A percentile compares a stretch with the other conserved stretches of the same genome.
Evolutionary conservation across 371 early-diverging fungal species (phyloP).

Genomic region (Mycotypha africana): DNA sequence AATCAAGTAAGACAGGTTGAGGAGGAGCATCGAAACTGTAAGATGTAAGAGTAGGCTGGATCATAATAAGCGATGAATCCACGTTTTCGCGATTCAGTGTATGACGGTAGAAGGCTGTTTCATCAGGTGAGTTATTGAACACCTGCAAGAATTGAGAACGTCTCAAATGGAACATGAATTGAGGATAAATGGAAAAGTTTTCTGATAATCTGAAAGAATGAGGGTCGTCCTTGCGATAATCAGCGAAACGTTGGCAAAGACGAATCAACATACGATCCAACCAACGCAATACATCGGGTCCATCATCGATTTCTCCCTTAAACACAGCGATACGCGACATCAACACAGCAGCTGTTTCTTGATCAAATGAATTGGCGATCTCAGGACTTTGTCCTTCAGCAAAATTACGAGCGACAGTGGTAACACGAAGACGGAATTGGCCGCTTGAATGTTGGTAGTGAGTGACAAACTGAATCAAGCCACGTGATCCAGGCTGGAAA

Average conservation of each 20-base stretch:
- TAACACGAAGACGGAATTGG: constrained; percentile 88
- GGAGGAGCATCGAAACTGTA: constrained; percentile 90
- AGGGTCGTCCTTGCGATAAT: constrained; percentile 96
- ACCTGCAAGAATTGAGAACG: constrained; percentile 98
- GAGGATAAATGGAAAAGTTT: constrained; percentile 98
- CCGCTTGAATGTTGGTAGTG: constrained; percentile 95
- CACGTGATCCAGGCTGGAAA: constrained; percentile 84
- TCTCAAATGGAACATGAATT: constrained; percentile 99
- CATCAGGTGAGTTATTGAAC: constrained; percentile 99
- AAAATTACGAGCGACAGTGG: constrained; percentile 93
- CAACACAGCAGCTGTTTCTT: constrained; percentile 98
- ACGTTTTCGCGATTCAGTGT: constrained; percentile 93
- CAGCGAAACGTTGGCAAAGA: constrained; percentile 96
- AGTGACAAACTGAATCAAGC: constrained; percentile 92
- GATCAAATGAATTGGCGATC: constrained; percentile 94
- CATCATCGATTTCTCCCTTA: constrained; percentile 98
- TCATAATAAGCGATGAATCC: constrained; percentile 97
- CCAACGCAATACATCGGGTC: constrained; percentile 98
- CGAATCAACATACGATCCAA: constrained; percentile 99
- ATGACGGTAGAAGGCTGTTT: constrained; percentile 97
- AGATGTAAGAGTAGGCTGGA: constrained; percentile 96
- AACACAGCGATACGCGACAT: constrained; percentile 98
- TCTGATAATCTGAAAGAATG: constrained; percentile 88
- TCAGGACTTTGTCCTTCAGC: constrained; percentile 87
- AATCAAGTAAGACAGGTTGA: constrained; percentile 96